phyloP scores from a whole-genome alignment of 306 rosid species.

The Potentilla sterilis region DNA sequence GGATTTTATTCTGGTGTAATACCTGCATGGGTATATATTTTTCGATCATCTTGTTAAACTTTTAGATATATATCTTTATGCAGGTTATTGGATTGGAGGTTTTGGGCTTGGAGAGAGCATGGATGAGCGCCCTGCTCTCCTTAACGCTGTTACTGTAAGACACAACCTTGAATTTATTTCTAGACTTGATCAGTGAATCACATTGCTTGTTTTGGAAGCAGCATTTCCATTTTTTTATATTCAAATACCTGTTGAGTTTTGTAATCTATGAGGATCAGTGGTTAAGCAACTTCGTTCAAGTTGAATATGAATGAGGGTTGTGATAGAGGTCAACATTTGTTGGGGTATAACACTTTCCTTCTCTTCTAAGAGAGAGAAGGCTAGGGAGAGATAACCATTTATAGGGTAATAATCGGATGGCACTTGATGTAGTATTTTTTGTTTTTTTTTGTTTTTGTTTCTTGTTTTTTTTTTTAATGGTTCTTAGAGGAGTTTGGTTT shows the following conservation, averaged over 20 bases:
- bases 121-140: slow-evolving; percentile 76
- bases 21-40: background rate
- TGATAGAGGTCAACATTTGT: background rate
- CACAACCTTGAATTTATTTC: background rate
- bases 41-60: background rate
- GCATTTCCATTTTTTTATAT: background rate
- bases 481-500: background rate
- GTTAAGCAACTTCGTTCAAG: background rate
- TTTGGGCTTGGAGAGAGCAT: slow-evolving; percentile 93
- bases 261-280: background rate
- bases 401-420: too few relatives aligned
- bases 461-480: background rate
- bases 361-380: background rate
- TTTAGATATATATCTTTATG: slow-evolving; percentile 5
- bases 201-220: background rate
- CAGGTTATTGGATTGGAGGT: slow-evolving; percentile 93
- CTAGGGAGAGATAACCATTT: background rate
- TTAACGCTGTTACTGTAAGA: slow-evolving; percentile 63
- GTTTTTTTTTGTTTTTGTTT: too few relatives aligned
- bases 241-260: background rate
- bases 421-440: background rate
- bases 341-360: background rate
- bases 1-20: background rate
- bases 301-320: background rate
- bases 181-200: background rate